Evolutionary conservation across 164 flowering plant species (phyloP).

Genomic region (Macadamia tetraphylla): DNA sequence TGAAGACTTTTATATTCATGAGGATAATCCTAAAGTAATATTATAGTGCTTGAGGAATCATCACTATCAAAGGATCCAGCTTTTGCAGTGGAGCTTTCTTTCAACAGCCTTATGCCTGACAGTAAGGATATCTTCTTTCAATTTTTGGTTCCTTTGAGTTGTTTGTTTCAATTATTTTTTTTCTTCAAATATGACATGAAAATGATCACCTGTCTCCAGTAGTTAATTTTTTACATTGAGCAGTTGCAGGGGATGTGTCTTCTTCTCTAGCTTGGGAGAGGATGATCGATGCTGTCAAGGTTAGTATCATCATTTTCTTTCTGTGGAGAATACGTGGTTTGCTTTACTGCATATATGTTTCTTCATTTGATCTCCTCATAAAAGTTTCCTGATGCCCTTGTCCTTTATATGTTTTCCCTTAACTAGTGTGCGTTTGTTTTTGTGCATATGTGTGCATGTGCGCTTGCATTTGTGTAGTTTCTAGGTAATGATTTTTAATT

Average conservation of each 20-base stretch:
- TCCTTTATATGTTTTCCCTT: not conserved
- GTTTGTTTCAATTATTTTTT: too few species aligned
- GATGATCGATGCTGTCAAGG: constrained; percentile 63
- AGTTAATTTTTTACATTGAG: not conserved
- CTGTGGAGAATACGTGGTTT: not conserved
- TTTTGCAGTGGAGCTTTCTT: constrained; percentile 34
- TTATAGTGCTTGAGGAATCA: constrained; percentile 45
- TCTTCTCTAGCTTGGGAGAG: constrained; percentile 40
- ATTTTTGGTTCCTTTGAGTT: not conserved
- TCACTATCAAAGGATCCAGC: constrained; percentile 40
- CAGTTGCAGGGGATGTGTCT: constrained; percentile 27
- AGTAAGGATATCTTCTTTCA: constrained; percentile 22
- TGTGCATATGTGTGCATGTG: too few species aligned
- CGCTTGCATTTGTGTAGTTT: too few species aligned
- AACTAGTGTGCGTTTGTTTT: too few species aligned
- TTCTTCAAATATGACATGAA: too few species aligned
- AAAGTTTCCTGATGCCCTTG: not conserved
- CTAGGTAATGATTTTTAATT: not conserved
- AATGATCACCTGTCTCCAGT: not conserved
- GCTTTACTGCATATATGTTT: not conserved
- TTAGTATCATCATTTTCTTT: constrained; percentile 7
- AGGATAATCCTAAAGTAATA: constrained; percentile 4
- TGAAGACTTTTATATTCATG: constrained; percentile 1
- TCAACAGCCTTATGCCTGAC: constrained; percentile 14
- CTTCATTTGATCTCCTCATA: not conserved